These are phyloP conservation scores for Flaveria linearis DNA, from an alignment of 129 eudicot species.

Conservation along the genomic window DNA sequence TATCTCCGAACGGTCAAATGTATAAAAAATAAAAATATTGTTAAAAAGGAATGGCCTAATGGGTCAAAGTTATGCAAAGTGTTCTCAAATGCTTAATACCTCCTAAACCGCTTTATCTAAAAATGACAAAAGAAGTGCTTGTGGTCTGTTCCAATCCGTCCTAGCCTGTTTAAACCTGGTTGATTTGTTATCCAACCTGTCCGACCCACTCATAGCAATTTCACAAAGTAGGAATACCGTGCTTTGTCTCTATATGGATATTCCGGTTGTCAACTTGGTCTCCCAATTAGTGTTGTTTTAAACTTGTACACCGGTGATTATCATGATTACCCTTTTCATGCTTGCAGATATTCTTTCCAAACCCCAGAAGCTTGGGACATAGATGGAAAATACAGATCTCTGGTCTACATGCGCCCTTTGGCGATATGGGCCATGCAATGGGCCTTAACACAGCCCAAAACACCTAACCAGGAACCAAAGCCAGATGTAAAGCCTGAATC, in stretches of 20 bases:
- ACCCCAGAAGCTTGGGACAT: conserved; percentile 88
- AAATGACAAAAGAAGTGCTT: not conserved
- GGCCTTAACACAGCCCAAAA: conserved; percentile 70
- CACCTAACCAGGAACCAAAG: conserved; percentile 40
- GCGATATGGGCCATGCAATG: conserved; percentile 98
- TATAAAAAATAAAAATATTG: not conserved
- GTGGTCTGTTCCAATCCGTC: not conserved
- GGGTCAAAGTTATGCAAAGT: not conserved
- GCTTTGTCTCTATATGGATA: not conserved
- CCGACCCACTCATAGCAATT: not conserved
- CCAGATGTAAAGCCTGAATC: conserved; percentile 57
- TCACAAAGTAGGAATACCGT: not conserved
- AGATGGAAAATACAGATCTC: conserved; percentile 65
- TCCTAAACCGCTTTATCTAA: not conserved
- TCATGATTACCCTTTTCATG: not conserved
- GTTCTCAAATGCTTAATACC: conserved; percentile 4
- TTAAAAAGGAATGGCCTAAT: not conserved
- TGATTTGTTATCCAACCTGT: not conserved
- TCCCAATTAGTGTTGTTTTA: not conserved
- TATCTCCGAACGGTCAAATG: not conserved
- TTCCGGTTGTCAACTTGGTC: too few species aligned
- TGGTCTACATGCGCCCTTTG: conserved; percentile 87
- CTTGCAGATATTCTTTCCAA: conserved; percentile 82
- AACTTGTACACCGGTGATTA: not conserved
- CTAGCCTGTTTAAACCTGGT: not conserved